These are phyloP conservation scores for Penicillium sp. DNA, from an alignment of 2,329 filamentous ascomycete genomes.

Conservation along the genomic window DNA sequence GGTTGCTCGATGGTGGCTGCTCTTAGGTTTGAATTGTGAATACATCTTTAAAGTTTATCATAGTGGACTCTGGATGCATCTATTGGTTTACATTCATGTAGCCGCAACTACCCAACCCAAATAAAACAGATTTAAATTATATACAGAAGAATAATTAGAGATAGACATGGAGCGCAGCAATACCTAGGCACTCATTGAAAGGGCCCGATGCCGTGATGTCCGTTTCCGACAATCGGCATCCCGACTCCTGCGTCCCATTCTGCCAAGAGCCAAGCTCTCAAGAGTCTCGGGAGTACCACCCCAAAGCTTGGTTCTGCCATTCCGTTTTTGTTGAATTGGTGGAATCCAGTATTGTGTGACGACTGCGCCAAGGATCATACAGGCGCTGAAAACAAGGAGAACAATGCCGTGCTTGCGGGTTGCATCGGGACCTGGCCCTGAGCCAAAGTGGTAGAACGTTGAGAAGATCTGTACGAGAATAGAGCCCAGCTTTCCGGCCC, in stretches of 20 bases:
- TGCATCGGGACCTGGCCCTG: constrained; percentile 28
- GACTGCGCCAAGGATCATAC: constrained; percentile 42
- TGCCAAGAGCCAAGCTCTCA: constrained; percentile 40
- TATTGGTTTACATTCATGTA: background rate
- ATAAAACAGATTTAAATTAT: background rate
- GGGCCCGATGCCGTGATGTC: constrained; percentile 14
- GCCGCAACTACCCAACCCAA: background rate
- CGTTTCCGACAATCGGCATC: constrained; percentile 27
- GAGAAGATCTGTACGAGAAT: constrained; percentile 43
- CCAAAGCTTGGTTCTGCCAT: constrained; percentile 29
- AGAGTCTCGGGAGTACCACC: constrained; percentile 39
- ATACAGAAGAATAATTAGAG: background rate
- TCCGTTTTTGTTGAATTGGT: constrained; percentile 31
- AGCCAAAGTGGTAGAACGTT: constrained; percentile 41
- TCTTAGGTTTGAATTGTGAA: background rate
- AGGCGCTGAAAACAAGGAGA: constrained; percentile 41
- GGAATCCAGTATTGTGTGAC: constrained; percentile 44
- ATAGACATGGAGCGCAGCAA: background rate
- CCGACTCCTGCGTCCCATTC: constrained; percentile 36
- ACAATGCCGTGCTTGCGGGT: constrained; percentile 41
- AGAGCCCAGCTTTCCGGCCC: constrained; percentile 53
- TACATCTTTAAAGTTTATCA: background rate
- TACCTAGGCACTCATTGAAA: constrained; percentile 20
- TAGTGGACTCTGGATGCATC: background rate
- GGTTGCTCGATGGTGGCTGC: background rate